phyloP scores from a whole-genome alignment of 2,329 filamentous ascomycete genomes.

The Ambrosiella xylebori region DNA sequence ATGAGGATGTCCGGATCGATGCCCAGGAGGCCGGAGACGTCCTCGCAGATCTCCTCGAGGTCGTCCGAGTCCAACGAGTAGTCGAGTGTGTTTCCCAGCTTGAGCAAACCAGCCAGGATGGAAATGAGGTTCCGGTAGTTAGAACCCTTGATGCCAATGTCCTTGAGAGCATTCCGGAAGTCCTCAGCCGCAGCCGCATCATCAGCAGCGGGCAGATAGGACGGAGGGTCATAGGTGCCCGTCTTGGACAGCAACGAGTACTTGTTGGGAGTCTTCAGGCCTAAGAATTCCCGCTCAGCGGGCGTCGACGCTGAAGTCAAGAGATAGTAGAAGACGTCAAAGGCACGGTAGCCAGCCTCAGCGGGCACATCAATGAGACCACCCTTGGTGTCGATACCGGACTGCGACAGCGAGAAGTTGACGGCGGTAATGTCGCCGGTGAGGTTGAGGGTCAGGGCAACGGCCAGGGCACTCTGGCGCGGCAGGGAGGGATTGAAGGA shows the following conservation, averaged over 20 bases:
- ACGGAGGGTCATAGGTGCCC: conserved; percentile 68
- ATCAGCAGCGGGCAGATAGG: conserved; percentile 81
- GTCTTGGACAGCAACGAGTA: conserved; percentile 71
- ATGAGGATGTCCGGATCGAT: conserved; percentile 71
- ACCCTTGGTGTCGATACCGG: conserved; percentile 68
- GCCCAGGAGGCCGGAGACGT: conserved; percentile 72
- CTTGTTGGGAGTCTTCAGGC: conserved; percentile 56
- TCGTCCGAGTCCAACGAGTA: conserved; percentile 71
- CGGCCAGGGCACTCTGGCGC: conserved; percentile 62
- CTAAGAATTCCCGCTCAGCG: conserved; percentile 75
- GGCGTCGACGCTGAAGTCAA: conserved; percentile 79
- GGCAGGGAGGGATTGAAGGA: conserved; percentile 75
- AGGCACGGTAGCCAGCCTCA: conserved; percentile 71
- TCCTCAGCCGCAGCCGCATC: conserved; percentile 88
- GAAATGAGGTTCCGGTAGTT: conserved; percentile 71
- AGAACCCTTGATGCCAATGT: conserved; percentile 83
- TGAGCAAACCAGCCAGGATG: conserved; percentile 68
- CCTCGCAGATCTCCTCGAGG: conserved; percentile 74
- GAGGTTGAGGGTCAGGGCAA: conserved; percentile 67
- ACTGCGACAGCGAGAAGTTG: conserved; percentile 61
- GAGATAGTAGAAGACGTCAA: conserved; percentile 96
- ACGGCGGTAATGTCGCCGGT: conserved; percentile 62
- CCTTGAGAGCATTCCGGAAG: conserved; percentile 69
- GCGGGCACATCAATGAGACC: conserved; percentile 68
- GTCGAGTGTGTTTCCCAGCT: conserved; percentile 78